These are phyloP conservation scores for Neocucurbitaria cava DNA, from an alignment of 2,329 filamentous ascomycete species.

Conservation along the genomic window DNA sequence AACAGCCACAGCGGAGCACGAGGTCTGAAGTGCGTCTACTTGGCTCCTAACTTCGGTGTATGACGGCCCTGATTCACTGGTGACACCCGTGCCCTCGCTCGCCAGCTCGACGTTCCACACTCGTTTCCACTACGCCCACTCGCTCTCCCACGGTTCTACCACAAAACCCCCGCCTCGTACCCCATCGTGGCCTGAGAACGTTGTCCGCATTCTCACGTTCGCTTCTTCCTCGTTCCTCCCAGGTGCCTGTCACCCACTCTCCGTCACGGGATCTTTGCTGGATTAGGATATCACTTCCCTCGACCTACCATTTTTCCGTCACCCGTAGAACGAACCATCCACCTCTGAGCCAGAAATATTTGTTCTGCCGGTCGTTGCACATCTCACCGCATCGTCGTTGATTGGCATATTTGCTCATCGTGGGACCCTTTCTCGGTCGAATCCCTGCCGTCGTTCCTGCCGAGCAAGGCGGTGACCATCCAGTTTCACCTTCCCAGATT, in stretches of 20 bases:
- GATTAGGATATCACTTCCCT: slow-evolving; percentile 9
- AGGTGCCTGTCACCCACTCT: neutral
- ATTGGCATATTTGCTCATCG: slow-evolving; percentile 7
- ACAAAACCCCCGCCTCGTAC: slow-evolving; percentile 26
- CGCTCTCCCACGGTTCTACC: slow-evolving; percentile 19
- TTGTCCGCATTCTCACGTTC: slow-evolving; percentile 21
- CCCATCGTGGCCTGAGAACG: slow-evolving; percentile 22
- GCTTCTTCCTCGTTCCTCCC: slow-evolving; percentile 17
- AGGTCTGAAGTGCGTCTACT: slow-evolving; percentile 19
- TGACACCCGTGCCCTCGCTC: slow-evolving; percentile 36
- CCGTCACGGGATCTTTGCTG: slow-evolving; percentile 20
- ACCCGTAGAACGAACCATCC: slow-evolving; percentile 18
- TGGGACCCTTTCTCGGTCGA: slow-evolving; percentile 16
- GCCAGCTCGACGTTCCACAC: slow-evolving; percentile 36
- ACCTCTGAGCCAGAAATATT: neutral
- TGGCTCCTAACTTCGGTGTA: slow-evolving; percentile 15
- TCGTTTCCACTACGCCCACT: slow-evolving; percentile 39
- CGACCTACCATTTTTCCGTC: slow-evolving; percentile 1
- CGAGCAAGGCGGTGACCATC: slow-evolving; percentile 13
- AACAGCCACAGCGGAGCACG: slow-evolving; percentile 34
- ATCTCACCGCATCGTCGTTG: neutral
- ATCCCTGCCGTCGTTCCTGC: slow-evolving; percentile 23
- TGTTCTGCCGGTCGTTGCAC: slow-evolving; percentile 4
- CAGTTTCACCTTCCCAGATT: slow-evolving; percentile 23
- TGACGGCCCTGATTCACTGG: slow-evolving; percentile 34